A percentile compares a stretch with the other conserved stretches of the same genome.
Evolutionary conservation across 1,284 basidiomycete genomes (phyloP).

Genomic region (Inonotus obliquus): DNA sequence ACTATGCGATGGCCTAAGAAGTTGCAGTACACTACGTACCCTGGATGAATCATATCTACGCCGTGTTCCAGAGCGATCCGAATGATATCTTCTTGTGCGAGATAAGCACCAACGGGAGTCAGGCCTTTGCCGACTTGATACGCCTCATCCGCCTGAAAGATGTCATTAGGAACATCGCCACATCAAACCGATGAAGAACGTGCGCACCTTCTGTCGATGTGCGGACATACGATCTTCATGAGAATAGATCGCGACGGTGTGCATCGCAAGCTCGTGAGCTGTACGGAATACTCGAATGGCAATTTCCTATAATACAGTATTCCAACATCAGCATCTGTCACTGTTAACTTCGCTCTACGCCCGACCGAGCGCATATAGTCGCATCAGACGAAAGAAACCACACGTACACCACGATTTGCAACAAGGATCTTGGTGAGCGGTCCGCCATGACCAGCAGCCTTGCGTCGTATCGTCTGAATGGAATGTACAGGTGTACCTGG

Average conservation of each 20-base stretch:
- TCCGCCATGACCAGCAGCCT: slow-evolving; percentile 86
- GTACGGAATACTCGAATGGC: slow-evolving; percentile 99
- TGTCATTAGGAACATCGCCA: not conserved
- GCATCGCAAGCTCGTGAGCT: slow-evolving; percentile 98
- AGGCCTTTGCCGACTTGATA: slow-evolving; percentile 97
- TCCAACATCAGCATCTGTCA: not conserved
- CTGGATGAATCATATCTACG: slow-evolving; percentile 99
- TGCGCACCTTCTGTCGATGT: slow-evolving; percentile 88
- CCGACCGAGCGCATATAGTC: slow-evolving; percentile 7
- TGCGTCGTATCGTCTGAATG: slow-evolving; percentile 88
- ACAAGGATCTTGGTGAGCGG: slow-evolving; percentile 92
- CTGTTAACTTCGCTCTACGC: not conserved
- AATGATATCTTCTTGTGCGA: slow-evolving; percentile 97
- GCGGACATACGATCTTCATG: slow-evolving; percentile 95
- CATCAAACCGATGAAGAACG: not conserved
- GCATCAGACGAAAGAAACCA: slow-evolving; percentile 1
- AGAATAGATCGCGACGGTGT: slow-evolving; percentile 98
- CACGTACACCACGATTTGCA: slow-evolving; percentile 88
- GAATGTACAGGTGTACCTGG: slow-evolving; percentile 81
- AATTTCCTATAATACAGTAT: slow-evolving; percentile 71
- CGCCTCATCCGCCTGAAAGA: slow-evolving; percentile 86
- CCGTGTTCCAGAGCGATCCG: slow-evolving; percentile 92
- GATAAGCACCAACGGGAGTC: slow-evolving; percentile 94
- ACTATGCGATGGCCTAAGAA: not conserved
- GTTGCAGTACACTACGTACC: slow-evolving; percentile 44